Percentiles rank a stretch among this genome's conserved stretches.
Evolutionary conservation across 169 alveolate genomes (phyloP).

Genomic region (Neospora caninum): DNA sequence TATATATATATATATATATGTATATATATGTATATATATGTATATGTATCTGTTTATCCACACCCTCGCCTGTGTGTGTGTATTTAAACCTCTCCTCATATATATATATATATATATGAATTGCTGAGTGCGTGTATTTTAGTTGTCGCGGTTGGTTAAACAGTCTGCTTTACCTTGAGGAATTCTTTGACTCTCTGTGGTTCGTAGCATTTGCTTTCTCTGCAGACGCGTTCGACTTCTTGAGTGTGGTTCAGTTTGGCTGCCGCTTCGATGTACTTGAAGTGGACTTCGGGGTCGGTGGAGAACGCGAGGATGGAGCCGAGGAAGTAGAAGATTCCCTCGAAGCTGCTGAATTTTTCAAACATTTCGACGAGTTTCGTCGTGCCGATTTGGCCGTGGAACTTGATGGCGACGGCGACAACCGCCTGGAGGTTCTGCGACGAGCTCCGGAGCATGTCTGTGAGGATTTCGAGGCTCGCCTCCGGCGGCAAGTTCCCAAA

Average conservation of each 20-base stretch:
- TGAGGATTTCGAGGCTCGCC: conserved; percentile 69
- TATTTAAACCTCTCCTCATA: not conserved
- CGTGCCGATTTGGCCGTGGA: conserved; percentile 90
- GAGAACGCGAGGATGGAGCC: conserved; percentile 85
- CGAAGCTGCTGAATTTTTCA: conserved; percentile 66
- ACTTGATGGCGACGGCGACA: conserved; percentile 84
- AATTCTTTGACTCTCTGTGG: conserved; percentile 93
- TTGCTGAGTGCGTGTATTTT: no score
- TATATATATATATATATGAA: not conserved
- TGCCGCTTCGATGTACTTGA: conserved; percentile 97
- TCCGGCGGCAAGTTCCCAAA: conserved; percentile 45
- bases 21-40: not conserved
- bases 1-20: no score
- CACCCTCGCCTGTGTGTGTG: no score
- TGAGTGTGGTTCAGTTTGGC: conserved; percentile 94
- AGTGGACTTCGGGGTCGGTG: conserved; percentile 88
- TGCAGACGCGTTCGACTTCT: conserved; percentile 97
- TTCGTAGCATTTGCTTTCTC: conserved; percentile 94
- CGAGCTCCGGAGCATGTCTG: conserved; percentile 89
- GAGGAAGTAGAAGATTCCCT: conserved; percentile 87
- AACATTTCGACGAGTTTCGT: conserved; percentile 88
- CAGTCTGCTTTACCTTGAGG: conserved; percentile 62
- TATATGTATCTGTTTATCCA: not conserved
- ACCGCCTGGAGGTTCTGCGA: conserved; percentile 82
- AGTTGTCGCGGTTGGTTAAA: no score